Evolutionary conservation across 2,329 filamentous ascomycete species (phyloP), one percentile per base, ranked within the genome.

Genomic region (Coniochaeta sp.): DNA sequence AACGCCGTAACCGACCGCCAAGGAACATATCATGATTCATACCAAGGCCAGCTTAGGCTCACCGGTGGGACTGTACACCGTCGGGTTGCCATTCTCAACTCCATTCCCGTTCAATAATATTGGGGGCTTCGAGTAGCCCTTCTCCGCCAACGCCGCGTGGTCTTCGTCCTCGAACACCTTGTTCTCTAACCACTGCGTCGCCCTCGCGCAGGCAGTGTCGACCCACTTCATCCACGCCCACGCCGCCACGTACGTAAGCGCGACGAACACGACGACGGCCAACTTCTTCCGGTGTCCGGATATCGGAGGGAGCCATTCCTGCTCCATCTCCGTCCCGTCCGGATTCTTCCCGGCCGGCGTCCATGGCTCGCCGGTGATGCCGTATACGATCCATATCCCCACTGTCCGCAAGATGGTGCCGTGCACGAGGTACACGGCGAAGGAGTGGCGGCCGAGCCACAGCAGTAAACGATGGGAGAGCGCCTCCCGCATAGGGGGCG

Each of bases 371-470:
- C 66, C 66, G 7, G 72, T 75, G 61, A 79, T 78, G 36, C 79
- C 79, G 63, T 82, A 83, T 7, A 82, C 74, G 68, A 82, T 75
- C 73, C 81, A 80, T 42, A 75, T 75, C 24, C 80, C 74, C 1
- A 81, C 74, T 1, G 78, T 79, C 22, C 80, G 78, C 54, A 83
- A 68, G 17, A 83, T 73, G 0, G 80, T 82, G 55, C 81, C 80
- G 66, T 83, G 81, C 10, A 77, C 73, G 14, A 83, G 75, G 65
- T 83, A 83, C 4, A 83, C 80, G 26, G 81, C 80, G 61, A 83
- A 83, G 58, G 77, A 80, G 67, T 81, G 79, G 61, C 77, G 75
- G n/a, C 81, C 81, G 3, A 83, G 71, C 79, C 79, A 83, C 61
- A 81, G 77, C 38, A 83, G 77, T 2, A 79, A 64, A 30, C 75